Evolutionary conservation across 2,329 filamentous ascomycete genomes (phyloP).

Genomic region (Cercospora berteroae): DNA sequence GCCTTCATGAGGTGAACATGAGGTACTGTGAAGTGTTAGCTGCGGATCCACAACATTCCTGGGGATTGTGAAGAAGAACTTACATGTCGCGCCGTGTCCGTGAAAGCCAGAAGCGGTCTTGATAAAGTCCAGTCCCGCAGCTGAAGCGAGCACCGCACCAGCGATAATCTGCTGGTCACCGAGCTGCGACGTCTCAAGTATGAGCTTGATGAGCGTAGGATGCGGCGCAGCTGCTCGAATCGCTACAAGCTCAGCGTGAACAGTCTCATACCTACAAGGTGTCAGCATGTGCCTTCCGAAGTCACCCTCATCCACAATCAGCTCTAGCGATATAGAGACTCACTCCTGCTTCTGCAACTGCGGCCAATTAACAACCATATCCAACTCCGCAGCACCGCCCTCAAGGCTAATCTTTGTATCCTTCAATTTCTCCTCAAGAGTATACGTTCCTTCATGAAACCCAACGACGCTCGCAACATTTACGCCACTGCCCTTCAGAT

Average conservation of each 20-base stretch:
- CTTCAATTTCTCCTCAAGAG: constrained; percentile 50
- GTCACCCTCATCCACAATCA: no score
- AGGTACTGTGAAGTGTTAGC: constrained; percentile 39
- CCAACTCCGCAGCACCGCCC: constrained; percentile 56
- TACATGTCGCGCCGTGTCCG: constrained; percentile 49
- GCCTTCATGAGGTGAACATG: constrained; percentile 56
- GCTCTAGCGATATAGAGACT: no score
- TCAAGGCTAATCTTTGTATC: constrained; percentile 52
- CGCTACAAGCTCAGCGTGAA: constrained; percentile 54
- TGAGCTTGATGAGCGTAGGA: constrained; percentile 53
- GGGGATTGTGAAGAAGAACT: not conserved
- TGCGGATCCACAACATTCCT: not conserved
- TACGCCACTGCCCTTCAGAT: constrained; percentile 50
- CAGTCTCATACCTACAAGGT: constrained; percentile 42
- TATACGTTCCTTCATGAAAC: constrained; percentile 59
- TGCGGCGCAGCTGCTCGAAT: constrained; percentile 50
- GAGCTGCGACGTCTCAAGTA: constrained; percentile 59
- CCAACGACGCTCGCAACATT: constrained; percentile 58
- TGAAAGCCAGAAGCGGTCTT: constrained; percentile 62
- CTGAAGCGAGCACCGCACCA: constrained; percentile 51
- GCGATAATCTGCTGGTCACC: constrained; percentile 51
- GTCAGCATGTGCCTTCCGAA: not conserved
- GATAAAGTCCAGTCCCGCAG: constrained; percentile 57
- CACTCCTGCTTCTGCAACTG: constrained; percentile 40
- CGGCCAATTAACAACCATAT: constrained; percentile 58